Evolutionary conservation across 2,329 filamentous ascomycete species (phyloP).

Genomic region (Botrytis fabae): DNA sequence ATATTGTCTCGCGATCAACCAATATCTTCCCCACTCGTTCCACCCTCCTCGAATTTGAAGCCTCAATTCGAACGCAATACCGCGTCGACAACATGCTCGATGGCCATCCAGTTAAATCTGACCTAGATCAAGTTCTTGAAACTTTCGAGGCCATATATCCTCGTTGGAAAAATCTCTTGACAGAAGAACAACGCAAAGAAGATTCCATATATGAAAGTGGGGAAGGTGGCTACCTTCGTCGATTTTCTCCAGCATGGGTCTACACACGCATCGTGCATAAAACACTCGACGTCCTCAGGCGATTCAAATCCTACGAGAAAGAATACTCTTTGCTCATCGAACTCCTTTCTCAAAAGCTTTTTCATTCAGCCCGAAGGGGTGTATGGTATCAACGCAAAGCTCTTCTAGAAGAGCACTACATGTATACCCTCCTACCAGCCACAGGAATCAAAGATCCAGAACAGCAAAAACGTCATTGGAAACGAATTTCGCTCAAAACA

Average conservation of each 20-base stretch:
- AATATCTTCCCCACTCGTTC: slow-evolving; percentile 82
- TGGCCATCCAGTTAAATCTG: slow-evolving; percentile 65
- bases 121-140: slow-evolving; percentile 66
- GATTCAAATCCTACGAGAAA: slow-evolving; percentile 74
- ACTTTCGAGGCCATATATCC: slow-evolving; percentile 74
- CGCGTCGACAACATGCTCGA: slow-evolving; percentile 81
- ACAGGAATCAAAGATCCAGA: slow-evolving; percentile 46
- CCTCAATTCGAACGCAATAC: slow-evolving; percentile 78
- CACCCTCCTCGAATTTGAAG: slow-evolving; percentile 83
- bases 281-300: slow-evolving; percentile 73
- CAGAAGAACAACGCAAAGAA: slow-evolving; percentile 77
- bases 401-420: slow-evolving; percentile 91
- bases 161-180: slow-evolving; percentile 73
- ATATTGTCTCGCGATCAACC: slow-evolving; percentile 83
- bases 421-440: slow-evolving; percentile 57
- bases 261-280: slow-evolving; percentile 95
- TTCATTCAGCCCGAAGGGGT: slow-evolving; percentile 81
- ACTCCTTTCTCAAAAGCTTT: slow-evolving; percentile 76
- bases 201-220: slow-evolving; percentile 74
- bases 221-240: slow-evolving; percentile 84
- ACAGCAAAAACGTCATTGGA: slow-evolving; percentile 79
- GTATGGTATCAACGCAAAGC: slow-evolving; percentile 97
- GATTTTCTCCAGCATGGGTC: slow-evolving; percentile 88
- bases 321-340: slow-evolving; percentile 76
- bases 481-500: slow-evolving; percentile 69